Base-by-base conservation (phyloP, 1,284 basidiomycete species). In the Termitomyces sp. region DNA sequence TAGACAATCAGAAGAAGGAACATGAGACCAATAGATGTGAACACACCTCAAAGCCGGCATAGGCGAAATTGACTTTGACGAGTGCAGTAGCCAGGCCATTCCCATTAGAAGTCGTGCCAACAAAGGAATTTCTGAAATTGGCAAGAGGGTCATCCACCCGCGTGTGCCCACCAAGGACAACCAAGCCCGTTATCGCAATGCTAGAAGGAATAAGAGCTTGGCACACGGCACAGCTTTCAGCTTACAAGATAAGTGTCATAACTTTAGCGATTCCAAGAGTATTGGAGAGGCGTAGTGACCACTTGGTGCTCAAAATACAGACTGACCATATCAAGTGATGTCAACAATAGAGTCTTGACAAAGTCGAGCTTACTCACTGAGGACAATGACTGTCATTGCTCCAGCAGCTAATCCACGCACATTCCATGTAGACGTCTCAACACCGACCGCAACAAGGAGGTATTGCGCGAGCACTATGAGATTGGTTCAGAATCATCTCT, bases 71-170 rank as follows among this genome's bases (percentile, higher is more conserved):
- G 10, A 74, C 72, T 57, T 77, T 76, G 44, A 77, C 52, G 1
- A 58, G 52, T 7, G 73, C 73, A 16, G 68, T 78, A 6, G 75
- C 72, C 19, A 80, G 62, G 3, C 66, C 67, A 60, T 78, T 78
- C 1, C 66, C 70, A 50, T 68, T 69, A 8, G 68, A 72, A 45
- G 71, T 66, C 2, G 76, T 74, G 16, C 76, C 79, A 7, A 60
- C 64, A 58, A 80, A 83, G 1, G 74, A 60, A 57, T 79, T 66
- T 35, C 64, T 62, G 64, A 82, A 81, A 64, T 81, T 80, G 47
- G 66, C 71, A 49, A 64, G 66, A 1, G 79, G 78, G 52, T 81
- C 70, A 43, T 68, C 48, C 28, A 80, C 68, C 26, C 64, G 65
- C 28, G 74, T 75, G 39, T 73, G 62, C 7, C 79, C 79, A 31